These are phyloP conservation scores for Senna siamea DNA, from an alignment of 306 rosid species.

Conservation along the genomic window DNA sequence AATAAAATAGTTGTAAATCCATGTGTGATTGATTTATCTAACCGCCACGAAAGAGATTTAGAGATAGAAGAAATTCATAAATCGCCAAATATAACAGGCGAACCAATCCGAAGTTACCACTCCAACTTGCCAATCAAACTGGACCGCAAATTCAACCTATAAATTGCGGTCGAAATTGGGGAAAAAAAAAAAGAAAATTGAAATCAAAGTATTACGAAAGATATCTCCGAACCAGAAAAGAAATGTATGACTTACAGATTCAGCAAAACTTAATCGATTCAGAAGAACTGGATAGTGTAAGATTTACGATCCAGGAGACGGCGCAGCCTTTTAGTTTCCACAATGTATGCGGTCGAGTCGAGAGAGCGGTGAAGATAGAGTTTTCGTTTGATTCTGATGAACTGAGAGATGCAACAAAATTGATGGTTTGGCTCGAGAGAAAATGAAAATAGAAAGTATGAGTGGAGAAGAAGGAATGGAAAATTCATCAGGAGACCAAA, in stretches of 20 bases:
- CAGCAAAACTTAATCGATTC: slow-evolving; percentile 7
- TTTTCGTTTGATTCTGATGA: not conserved
- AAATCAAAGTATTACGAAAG: slow-evolving; percentile 21
- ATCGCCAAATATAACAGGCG: not conserved
- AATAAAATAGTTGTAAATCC: not conserved
- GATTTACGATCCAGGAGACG: not conserved
- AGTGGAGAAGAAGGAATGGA: too few species aligned
- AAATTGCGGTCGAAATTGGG: not conserved
- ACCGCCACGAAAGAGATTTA: not conserved
- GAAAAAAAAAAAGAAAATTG: not conserved
- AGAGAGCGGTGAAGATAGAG: slow-evolving; percentile 7
- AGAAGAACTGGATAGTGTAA: slow-evolving; percentile 9
- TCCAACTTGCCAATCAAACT: slow-evolving; percentile 16
- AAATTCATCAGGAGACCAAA: too few species aligned
- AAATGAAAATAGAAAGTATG: not conserved
- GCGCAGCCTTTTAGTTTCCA: not conserved
- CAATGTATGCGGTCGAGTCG: slow-evolving; percentile 17
- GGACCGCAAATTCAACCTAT: slow-evolving; percentile 16
- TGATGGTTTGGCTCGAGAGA: slow-evolving; percentile 18
- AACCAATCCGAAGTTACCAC: slow-evolving; percentile 2
- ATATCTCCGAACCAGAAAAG: slow-evolving; percentile 9
- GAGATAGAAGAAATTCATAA: not conserved
- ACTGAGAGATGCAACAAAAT: not conserved
- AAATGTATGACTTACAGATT: slow-evolving; percentile 28
- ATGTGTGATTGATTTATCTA: not conserved